Percentiles rank a stretch among this genome's conserved stretches.
phyloP scores from a whole-genome alignment of 2,329 filamentous ascomycete genomes.

The Diplocarpon rosae region DNA sequence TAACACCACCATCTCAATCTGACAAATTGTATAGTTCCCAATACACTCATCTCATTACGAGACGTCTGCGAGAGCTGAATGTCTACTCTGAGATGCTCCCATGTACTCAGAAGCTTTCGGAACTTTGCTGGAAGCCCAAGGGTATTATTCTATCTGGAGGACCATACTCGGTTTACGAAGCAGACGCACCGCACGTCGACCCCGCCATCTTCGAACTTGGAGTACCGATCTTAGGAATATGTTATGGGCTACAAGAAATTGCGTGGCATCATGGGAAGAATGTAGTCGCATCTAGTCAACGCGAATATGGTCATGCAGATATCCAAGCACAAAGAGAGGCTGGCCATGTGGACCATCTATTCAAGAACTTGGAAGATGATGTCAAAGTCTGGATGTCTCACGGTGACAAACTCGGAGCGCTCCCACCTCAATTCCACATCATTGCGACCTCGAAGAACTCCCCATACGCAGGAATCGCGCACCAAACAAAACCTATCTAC shows the following conservation, averaged over 20 bases:
- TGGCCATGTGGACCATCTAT: slow-evolving; percentile 64
- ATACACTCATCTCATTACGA: slow-evolving; percentile 52
- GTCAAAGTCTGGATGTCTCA: slow-evolving; percentile 79
- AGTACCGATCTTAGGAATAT: slow-evolving; percentile 29
- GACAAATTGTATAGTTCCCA: slow-evolving; percentile 31
- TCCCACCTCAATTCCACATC: slow-evolving; percentile 62
- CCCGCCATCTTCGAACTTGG: slow-evolving; percentile 67
- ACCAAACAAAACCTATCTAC: slow-evolving; percentile 58
- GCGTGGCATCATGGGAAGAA: slow-evolving; percentile 58
- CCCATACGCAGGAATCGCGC: slow-evolving; percentile 69
- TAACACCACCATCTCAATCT: no score
- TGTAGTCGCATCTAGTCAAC: slow-evolving; percentile 53
- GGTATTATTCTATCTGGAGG: slow-evolving; percentile 72
- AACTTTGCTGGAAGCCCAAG: slow-evolving; percentile 68
- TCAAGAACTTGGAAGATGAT: slow-evolving; percentile 60
- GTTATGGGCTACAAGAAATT: slow-evolving; percentile 53
- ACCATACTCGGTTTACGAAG: slow-evolving; percentile 69
- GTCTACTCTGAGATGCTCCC: slow-evolving; percentile 83
- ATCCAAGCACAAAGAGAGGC: slow-evolving; percentile 49
- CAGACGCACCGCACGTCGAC: slow-evolving; percentile 68
- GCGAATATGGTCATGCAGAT: slow-evolving; percentile 29
- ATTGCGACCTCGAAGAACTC: slow-evolving; percentile 69
- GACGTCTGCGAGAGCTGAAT: slow-evolving; percentile 66
- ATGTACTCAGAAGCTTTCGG: slow-evolving; percentile 70
- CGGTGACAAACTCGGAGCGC: slow-evolving; percentile 67